phyloP scores from a whole-genome alignment of 2,329 filamentous ascomycete genomes.

The Hypoxylon sp. region DNA sequence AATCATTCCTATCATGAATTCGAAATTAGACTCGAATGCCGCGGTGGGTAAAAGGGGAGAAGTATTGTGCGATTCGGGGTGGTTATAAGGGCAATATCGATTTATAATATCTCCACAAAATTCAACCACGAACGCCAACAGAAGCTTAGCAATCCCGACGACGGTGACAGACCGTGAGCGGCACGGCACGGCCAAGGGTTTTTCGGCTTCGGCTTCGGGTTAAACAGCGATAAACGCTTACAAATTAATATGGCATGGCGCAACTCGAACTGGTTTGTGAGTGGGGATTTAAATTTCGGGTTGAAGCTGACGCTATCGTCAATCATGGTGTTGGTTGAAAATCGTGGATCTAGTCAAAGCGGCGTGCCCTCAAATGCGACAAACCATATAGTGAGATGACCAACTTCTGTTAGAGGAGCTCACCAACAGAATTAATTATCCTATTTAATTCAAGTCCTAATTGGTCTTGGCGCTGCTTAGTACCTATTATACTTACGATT shows the following conservation, averaged over 20 bases:
- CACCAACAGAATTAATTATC: background rate
- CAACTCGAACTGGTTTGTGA: background rate
- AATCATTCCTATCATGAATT: constrained; percentile 7
- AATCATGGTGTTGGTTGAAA: background rate
- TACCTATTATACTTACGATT: background rate
- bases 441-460: background rate
- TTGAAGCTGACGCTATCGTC: background rate
- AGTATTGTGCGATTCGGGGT: background rate
- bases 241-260: background rate
- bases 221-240: background rate
- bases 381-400: background rate
- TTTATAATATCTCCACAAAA: constrained; percentile 14
- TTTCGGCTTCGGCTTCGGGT: constrained; percentile 14
- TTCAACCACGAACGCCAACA: constrained; percentile 13
- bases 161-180: background rate
- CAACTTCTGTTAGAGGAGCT: background rate
- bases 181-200: constrained; percentile 7
- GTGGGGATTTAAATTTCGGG: background rate
- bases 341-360: background rate
- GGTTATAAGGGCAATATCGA: constrained; percentile 12
- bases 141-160: background rate
- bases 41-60: background rate
- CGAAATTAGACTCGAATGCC: background rate
- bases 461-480: background rate
- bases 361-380: background rate